Evolutionary conservation across 106 monocot genomes (phyloP).

Genomic region (Dendrobium huoshanense): DNA sequence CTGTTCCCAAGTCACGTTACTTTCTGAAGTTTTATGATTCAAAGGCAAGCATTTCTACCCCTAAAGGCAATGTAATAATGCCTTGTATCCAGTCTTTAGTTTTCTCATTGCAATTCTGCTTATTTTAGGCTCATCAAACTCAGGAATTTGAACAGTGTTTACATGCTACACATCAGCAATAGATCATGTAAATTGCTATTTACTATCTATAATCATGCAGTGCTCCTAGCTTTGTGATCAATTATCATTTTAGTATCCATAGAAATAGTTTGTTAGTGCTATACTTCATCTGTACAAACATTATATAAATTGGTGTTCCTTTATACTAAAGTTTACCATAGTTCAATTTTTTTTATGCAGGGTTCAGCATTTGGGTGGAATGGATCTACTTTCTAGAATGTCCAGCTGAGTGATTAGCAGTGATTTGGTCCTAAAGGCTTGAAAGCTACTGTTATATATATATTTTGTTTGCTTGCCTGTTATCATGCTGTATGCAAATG

Average conservation of each 20-base stretch:
- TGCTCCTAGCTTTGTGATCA: conserved; percentile 1
- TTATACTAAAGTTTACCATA: background rate
- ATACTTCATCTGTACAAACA: background rate
- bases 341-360: background rate
- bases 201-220: background rate
- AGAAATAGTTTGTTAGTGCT: background rate
- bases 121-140: conserved; percentile 59
- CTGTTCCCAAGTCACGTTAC: conserved; percentile 71
- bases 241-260: background rate
- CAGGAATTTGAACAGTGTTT: conserved; percentile 75
- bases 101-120: conserved; percentile 46
- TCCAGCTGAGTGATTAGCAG: background rate
- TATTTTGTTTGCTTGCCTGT: background rate
- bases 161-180: conserved; percentile 79
- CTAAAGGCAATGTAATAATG: background rate
- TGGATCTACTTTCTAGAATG: conserved; percentile 9
- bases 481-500: conserved; percentile 1
- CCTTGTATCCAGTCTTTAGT: conserved; percentile 1
- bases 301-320: background rate
- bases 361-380: conserved; percentile 12
- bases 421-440: background rate
- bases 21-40: conserved; percentile 61
- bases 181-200: conserved; percentile 43
- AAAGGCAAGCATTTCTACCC: conserved; percentile 38
- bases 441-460: background rate